These are phyloP conservation scores for Dioszegia crocea DNA, from an alignment of 768 basidiomycete genomes.

Conservation along the genomic window DNA sequence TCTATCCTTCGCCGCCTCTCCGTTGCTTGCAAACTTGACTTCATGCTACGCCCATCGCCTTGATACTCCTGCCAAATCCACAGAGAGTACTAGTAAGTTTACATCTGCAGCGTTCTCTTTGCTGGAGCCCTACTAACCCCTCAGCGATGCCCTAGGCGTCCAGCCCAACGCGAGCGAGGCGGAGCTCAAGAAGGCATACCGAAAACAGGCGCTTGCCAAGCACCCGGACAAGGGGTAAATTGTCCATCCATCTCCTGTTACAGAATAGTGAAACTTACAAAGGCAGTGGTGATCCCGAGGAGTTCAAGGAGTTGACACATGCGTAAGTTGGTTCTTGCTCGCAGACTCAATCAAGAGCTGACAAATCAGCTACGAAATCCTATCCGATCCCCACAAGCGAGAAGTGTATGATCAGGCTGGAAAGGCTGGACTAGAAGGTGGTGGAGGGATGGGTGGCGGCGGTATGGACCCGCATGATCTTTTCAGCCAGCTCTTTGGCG, in stretches of 20 bases:
- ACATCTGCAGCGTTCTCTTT: background rate
- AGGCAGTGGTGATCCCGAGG: constrained; percentile 83
- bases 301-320: constrained; percentile 84
- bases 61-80: background rate
- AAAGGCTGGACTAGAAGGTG: constrained; percentile 66
- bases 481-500: constrained; percentile 86
- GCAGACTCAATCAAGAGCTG: background rate
- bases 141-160: constrained; percentile 81
- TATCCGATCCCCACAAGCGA: constrained; percentile 65
- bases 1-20: background rate
- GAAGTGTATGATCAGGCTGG: constrained; percentile 76
- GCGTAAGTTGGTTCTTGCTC: constrained; percentile 16
- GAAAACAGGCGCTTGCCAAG: constrained; percentile 58
- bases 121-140: constrained; percentile 2
- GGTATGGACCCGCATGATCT: constrained; percentile 96
- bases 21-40: background rate
- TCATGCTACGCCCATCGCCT: background rate
- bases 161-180: constrained; percentile 69
- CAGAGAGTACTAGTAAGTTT: constrained; percentile 47
- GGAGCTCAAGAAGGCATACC: constrained; percentile 83
- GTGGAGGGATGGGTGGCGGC: constrained; percentile 45
- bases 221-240: constrained; percentile 31
- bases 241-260: background rate
- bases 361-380: constrained; percentile 71
- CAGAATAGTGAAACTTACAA: constrained; percentile 6